A percentile compares a stretch with the other conserved stretches of the same genome.
phyloP scores from a whole-genome alignment of 495 filamentous ascomycete species.

The Penicillium roqueforti region DNA sequence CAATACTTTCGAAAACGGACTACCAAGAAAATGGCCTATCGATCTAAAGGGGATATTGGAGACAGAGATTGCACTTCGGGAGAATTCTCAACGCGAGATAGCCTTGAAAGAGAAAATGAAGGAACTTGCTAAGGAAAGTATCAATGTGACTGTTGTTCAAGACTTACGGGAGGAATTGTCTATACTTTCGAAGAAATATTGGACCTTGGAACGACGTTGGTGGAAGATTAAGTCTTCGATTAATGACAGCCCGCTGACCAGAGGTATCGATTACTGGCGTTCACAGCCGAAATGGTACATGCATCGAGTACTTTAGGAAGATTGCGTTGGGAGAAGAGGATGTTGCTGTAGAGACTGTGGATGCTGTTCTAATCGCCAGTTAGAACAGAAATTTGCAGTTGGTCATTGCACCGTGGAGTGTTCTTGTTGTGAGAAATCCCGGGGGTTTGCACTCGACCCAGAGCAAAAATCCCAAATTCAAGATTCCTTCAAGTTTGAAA shows the following conservation, averaged over 20 bases:
- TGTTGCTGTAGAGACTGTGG: constrained; percentile 2
- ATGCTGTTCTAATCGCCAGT: constrained; percentile 4
- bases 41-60: not conserved
- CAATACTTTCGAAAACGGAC: not conserved
- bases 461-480: not conserved
- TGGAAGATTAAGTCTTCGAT: not conserved
- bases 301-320: constrained; percentile 2
- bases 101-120: constrained; percentile 1
- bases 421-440: constrained; percentile 3
- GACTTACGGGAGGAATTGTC: not conserved
- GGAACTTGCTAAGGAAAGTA: no score
- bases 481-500: no score
- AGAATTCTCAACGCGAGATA: constrained; percentile 5
- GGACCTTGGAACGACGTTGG: not conserved
- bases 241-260: not conserved
- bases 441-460: not conserved
- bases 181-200: no score
- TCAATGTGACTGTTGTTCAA: not conserved
- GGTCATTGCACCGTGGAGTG: constrained; percentile 9
- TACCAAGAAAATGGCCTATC: not conserved
- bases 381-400: not conserved
- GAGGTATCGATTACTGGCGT: constrained; percentile 6
- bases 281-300: constrained; percentile 8
- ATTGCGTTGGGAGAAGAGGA: not conserved
- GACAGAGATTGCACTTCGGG: constrained; percentile 1